Base-by-base conservation (phyloP, 768 basidiomycete genomes). In the Crepidotus variabilis region DNA sequence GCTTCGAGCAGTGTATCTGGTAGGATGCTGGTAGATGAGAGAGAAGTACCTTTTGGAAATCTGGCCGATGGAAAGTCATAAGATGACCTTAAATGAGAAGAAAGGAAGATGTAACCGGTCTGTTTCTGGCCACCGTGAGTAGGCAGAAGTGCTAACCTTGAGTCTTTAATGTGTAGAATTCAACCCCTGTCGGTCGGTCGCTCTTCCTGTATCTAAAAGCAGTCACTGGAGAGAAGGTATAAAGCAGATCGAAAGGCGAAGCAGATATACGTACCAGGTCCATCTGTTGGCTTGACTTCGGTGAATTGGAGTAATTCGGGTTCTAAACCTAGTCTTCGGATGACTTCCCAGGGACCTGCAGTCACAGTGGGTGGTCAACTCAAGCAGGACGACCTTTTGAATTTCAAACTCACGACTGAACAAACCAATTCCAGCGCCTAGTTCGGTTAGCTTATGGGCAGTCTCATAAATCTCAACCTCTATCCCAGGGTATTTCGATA, bases 391-490 rank as follows among this genome's bases (percentile, higher is more conserved):
- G 28, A 28, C 28, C 4, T 28, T 4, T 3, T 3, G 28, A 28
- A 8, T 4, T 4, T 4, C 28, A 50, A 13, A 68, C 70, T 61
- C 66, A 72, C 83, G 77, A 22, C 74, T 73, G 60, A 75, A 84
- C 8, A 85, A 62, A 3, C 80, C 81, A 52, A 86, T 75, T n/a
- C 85, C 85, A 16, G 83, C 84, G n/a, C 85, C 85, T 22, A 84
- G 43, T 66, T 85, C 84, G 22, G 75, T 68, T 45, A 85, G 75
- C 52, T 76, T 67, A 39, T 65, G 62, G 24, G 83, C 77, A 11
- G 72, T 75, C 70, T 87, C 85, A 56, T 78, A 86, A 22, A 86
- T 67, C 51, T 80, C 76, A 36, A 85, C 74, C 32, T 83, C 78
- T 23, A 86, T 81, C 57, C 84, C 77, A 1, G 76, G 75, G 62